These are phyloP conservation scores for Phytophthora cactorum DNA, from an alignment of 352 stramenopile species.

Conservation along the genomic window DNA sequence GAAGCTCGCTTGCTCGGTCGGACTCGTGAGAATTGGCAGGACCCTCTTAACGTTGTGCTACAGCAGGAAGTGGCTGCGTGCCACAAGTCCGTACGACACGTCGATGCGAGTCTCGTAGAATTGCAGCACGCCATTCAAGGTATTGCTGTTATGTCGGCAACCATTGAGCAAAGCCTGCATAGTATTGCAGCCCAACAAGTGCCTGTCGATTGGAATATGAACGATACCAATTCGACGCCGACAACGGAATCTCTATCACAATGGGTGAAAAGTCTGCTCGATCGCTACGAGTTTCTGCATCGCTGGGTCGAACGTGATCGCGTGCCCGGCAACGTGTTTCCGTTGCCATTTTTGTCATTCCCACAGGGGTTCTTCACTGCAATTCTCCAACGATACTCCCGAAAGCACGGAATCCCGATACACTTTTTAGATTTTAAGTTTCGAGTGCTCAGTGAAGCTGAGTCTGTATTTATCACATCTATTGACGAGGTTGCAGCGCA, in stretches of 20 bases:
- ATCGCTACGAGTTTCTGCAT: conserved; percentile 64
- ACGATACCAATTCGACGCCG: conserved; percentile 21
- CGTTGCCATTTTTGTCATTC: conserved; percentile 74
- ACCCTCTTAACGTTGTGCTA: conserved; percentile 71
- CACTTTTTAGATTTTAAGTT: conserved; percentile 84
- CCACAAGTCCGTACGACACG: conserved; percentile 48
- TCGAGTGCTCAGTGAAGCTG: conserved; percentile 51
- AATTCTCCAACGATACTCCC: conserved; percentile 73
- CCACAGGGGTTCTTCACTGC: conserved; percentile 82
- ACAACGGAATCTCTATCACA: conserved; percentile 52
- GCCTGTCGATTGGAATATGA: conserved; percentile 49
- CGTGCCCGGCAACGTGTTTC: conserved; percentile 42
- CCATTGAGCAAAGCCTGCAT: conserved; percentile 58
- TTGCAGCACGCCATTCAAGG: conserved; percentile 70
- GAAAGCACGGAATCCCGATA: conserved; percentile 72
- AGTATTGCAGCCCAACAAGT: conserved; percentile 61
- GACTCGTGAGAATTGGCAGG: conserved; percentile 15
- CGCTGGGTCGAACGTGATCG: conserved; percentile 47
- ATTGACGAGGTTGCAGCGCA: neutral
- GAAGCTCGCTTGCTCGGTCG: conserved; percentile 4
- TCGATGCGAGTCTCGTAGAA: conserved; percentile 47
- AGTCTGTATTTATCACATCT: conserved; percentile 26
- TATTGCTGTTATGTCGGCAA: conserved; percentile 57
- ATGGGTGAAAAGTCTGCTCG: conserved; percentile 66
- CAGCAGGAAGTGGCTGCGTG: conserved; percentile 69